Percentiles rank a stretch among this genome's conserved stretches.
phyloP scores from a whole-genome alignment of 169 alveolate genomes.

The Perkinsus chesapeaki region DNA sequence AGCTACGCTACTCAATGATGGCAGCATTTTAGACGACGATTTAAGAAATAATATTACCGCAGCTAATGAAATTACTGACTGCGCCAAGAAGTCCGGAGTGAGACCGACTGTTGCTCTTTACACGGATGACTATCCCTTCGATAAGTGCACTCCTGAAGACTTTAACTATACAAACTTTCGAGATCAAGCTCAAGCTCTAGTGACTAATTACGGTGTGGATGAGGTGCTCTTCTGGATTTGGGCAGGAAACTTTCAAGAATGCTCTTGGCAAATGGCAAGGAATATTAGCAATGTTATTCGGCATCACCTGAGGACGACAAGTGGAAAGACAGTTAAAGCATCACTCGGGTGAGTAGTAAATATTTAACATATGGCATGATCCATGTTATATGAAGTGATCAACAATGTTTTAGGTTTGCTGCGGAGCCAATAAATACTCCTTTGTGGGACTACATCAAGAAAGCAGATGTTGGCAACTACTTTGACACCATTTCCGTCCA shows the following conservation, averaged over 20 bases:
- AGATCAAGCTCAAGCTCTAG: background rate
- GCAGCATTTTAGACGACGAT: background rate
- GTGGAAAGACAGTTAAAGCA: background rate
- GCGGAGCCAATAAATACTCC: background rate
- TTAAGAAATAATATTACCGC: background rate
- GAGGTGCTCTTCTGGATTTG: background rate
- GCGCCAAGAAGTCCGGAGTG: background rate
- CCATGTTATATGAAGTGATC: background rate
- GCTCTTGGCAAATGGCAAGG: background rate
- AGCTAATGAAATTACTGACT: background rate
- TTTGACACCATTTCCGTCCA: background rate
- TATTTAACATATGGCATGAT: background rate
- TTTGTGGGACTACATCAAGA: background rate
- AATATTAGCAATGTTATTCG: background rate
- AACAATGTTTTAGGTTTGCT: background rate
- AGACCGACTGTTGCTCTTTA: background rate
- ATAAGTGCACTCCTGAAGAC: background rate
- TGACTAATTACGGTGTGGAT: background rate
- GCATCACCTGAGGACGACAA: background rate
- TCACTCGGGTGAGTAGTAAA: background rate
- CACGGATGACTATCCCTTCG: background rate
- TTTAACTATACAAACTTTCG: background rate
- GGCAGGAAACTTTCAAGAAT: background rate
- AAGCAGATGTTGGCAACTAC: background rate
- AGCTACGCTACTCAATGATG: background rate